These are phyloP conservation scores for Boletus mariae DNA, from an alignment of 1,284 basidiomycete genomes.

Conservation along the genomic window DNA sequence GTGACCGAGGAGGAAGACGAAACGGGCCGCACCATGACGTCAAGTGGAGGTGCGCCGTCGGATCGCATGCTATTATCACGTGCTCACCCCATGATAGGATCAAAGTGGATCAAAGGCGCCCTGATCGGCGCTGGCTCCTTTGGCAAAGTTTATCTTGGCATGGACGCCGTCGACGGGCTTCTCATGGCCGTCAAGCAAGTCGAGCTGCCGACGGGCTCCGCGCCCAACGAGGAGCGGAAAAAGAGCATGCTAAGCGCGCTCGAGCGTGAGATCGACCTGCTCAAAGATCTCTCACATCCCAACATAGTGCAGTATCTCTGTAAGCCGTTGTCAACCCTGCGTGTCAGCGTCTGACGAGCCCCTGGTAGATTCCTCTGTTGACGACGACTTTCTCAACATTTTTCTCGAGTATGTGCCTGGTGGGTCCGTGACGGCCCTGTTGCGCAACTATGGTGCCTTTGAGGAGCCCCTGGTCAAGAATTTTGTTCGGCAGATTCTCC, in stretches of 20 bases:
- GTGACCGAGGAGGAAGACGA: slow-evolving; percentile 52
- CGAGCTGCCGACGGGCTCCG: slow-evolving; percentile 84
- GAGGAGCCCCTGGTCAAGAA: slow-evolving; percentile 93
- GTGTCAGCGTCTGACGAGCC: background rate
- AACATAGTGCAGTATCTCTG: slow-evolving; percentile 98
- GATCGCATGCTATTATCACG: slow-evolving; percentile 4
- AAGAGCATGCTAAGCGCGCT: slow-evolving; percentile 93
- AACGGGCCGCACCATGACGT: slow-evolving; percentile 56
- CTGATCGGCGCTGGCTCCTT: slow-evolving; percentile 97
- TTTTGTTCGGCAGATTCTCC: slow-evolving; percentile 92
- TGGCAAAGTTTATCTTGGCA: slow-evolving; percentile 93
- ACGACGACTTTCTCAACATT: slow-evolving; percentile 90
- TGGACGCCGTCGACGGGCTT: slow-evolving; percentile 91
- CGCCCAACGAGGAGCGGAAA: slow-evolving; percentile 90
- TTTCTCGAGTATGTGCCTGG: slow-evolving; percentile 99
- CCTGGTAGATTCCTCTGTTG: slow-evolving; percentile 76
- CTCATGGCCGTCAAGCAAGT: slow-evolving; percentile 99
- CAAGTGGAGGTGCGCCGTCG: slow-evolving; percentile 54
- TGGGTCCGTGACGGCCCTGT: slow-evolving; percentile 89
- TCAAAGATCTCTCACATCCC: slow-evolving; percentile 93
- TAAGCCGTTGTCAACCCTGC: slow-evolving; percentile 38
- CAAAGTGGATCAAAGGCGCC: slow-evolving; percentile 99
- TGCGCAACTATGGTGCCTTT: slow-evolving; percentile 95
- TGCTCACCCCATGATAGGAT: slow-evolving; percentile 42
- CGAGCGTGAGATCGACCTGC: slow-evolving; percentile 92